Conservation (phyloP, 345 rosid genomes). For the Eucalyptus sp. region DNA sequence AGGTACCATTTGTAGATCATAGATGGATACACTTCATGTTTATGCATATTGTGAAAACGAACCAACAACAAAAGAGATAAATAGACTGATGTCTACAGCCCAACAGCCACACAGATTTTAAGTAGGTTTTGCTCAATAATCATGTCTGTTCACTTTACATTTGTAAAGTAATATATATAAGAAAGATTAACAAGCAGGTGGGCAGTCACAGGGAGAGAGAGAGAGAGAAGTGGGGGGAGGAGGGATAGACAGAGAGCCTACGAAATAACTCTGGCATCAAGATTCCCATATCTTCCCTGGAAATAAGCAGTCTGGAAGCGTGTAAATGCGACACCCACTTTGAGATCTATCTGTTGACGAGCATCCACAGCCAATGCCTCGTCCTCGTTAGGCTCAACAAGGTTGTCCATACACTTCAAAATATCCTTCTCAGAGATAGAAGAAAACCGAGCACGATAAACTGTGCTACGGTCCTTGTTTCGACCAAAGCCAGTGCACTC, state of each 20-base stretch:
- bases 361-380: constrained; percentile 98
- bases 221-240: neutral
- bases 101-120: neutral
- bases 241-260: constrained; percentile 25
- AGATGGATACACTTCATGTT: neutral
- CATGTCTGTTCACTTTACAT: neutral
- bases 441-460: constrained; percentile 85
- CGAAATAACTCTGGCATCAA: constrained; percentile 96
- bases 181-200: neutral
- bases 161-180: neutral
- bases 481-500: constrained; percentile 60
- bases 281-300: constrained; percentile 94
- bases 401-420: constrained; percentile 75
- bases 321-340: constrained; percentile 98
- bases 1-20: neutral
- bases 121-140: neutral
- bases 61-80: neutral
- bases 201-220: neutral
- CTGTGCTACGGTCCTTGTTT: constrained; percentile 45
- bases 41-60: neutral
- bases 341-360: constrained; percentile 97
- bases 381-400: constrained; percentile 67
- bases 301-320: constrained; percentile 88
- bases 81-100: neutral
- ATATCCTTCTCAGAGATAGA: constrained; percentile 96